These are phyloP conservation scores for Magnaporthiopsis rhizophila DNA, from an alignment of 2,329 filamentous ascomycete genomes.

Conservation along the genomic window DNA sequence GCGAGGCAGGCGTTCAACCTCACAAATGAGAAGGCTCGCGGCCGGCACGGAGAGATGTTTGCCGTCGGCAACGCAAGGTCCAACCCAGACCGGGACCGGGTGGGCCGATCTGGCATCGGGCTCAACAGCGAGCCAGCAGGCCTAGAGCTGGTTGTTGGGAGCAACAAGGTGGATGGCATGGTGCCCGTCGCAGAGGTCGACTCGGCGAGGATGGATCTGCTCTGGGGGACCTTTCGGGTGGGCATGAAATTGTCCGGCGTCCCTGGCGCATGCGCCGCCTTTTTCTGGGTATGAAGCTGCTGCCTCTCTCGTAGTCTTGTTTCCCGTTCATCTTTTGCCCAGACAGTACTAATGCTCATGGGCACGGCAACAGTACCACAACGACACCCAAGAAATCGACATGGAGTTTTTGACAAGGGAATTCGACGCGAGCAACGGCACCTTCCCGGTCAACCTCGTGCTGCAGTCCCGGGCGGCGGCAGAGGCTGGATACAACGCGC, in stretches of 20 bases:
- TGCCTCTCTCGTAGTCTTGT: not conserved
- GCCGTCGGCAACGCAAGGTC: conserved; percentile 46
- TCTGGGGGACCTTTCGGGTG: conserved; percentile 63
- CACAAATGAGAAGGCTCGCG: conserved; percentile 46
- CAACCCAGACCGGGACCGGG: conserved; percentile 29
- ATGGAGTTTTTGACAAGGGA: conserved; percentile 69
- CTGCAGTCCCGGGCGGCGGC: conserved; percentile 58
- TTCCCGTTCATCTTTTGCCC: not conserved
- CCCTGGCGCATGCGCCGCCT: conserved; percentile 65
- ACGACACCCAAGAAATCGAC: conserved; percentile 74
- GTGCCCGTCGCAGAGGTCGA: conserved; percentile 59
- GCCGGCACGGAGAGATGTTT: conserved; percentile 59
- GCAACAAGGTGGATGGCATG: conserved; percentile 35
- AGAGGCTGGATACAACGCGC: conserved; percentile 53
- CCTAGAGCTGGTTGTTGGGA: conserved; percentile 48
- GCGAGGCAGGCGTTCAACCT: conserved; percentile 59
- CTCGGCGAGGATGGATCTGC: conserved; percentile 50
- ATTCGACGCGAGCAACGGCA: conserved; percentile 41
- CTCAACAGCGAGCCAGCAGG: conserved; percentile 38
- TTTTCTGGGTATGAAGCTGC: conserved; percentile 60
- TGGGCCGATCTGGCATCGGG: conserved; percentile 32
- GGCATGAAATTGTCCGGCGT: conserved; percentile 55
- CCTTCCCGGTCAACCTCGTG: conserved; percentile 64
- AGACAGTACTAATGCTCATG: not conserved
- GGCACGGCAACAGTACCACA: conserved; percentile 51